Conservation (phyloP, 805 yeast species). For the Wickerhamiella spandovensis region DNA sequence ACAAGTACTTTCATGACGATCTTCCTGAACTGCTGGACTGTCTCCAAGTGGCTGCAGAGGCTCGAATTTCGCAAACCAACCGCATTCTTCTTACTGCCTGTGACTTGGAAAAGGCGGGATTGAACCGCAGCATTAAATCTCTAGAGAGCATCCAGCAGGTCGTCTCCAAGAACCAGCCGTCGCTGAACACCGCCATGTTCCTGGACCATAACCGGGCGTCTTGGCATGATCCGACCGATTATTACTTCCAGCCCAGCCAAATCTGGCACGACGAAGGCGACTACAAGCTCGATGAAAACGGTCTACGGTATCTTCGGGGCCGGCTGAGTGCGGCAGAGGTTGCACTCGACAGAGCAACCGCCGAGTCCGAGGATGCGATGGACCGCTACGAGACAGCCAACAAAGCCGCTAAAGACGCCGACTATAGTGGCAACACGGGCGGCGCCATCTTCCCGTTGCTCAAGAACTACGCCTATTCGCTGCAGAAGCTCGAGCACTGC, state of each 20-base stretch:
- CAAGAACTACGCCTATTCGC: slow-evolving; percentile 35
- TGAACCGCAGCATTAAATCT: slow-evolving; percentile 31
- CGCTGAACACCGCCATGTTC: slow-evolving; percentile 76
- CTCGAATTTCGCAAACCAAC: slow-evolving; percentile 59
- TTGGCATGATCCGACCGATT: slow-evolving; percentile 84
- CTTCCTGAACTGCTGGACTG: slow-evolving; percentile 77
- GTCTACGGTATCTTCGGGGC: slow-evolving; percentile 25
- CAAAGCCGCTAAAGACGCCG: slow-evolving; percentile 11
- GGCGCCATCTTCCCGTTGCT: slow-evolving; percentile 26
- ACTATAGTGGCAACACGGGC: slow-evolving; percentile 22
- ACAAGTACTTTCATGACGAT: slow-evolving; percentile 85
- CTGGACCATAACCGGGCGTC: slow-evolving; percentile 63
- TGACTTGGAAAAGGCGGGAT: slow-evolving; percentile 43
- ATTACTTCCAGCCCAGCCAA: slow-evolving; percentile 71
- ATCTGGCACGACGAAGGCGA: slow-evolving; percentile 96
- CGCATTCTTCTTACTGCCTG: slow-evolving; percentile 50
- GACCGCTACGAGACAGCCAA: slow-evolving; percentile 29
- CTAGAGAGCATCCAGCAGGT: slow-evolving; percentile 41
- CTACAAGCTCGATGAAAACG: slow-evolving; percentile 37
- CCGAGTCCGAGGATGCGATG: slow-evolving; percentile 11
- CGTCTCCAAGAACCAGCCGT: slow-evolving; percentile 56
- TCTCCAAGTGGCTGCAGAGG: slow-evolving; percentile 74
- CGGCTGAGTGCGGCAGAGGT: slow-evolving; percentile 27
- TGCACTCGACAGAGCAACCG: slow-evolving; percentile 19
- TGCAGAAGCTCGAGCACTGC: slow-evolving; percentile 52